Conservation (phyloP, 1,139 yeast genomes). For the Geotrichum australiense region DNA sequence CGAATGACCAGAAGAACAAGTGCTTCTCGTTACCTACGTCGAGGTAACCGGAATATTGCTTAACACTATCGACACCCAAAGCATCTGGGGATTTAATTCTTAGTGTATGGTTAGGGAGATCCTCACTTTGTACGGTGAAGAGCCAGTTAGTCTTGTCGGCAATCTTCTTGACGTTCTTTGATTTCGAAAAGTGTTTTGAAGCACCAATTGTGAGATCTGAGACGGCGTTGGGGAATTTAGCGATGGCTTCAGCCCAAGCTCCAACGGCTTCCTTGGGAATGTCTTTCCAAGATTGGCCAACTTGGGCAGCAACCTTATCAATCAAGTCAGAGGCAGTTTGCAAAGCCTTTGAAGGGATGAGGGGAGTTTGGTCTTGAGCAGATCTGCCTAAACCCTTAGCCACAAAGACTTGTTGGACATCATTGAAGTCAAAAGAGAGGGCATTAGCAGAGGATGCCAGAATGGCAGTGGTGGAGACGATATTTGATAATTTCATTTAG, state of each 20-base stretch:
- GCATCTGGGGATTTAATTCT: constrained; percentile 48
- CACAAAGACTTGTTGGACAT: constrained; percentile 16
- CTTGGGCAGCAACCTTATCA: constrained; percentile 22
- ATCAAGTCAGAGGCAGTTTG: constrained; percentile 16
- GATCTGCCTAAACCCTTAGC: constrained; percentile 5
- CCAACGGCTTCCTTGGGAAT: constrained; percentile 26
- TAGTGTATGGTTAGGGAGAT: constrained; percentile 17
- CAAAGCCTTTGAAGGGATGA: constrained; percentile 8
- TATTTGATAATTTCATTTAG: constrained; percentile 14
- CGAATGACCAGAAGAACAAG: constrained; percentile 80
- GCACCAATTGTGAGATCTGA: constrained; percentile 17
- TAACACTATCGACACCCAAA: constrained; percentile 63
- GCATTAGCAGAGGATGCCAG: constrained; percentile 13
- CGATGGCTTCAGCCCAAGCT: constrained; percentile 28
- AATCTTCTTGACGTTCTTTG: constrained; percentile 3
- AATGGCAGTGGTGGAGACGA: constrained; percentile 14
- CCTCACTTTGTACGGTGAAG: constrained; percentile 13
- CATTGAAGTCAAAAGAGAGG: constrained; percentile 13
- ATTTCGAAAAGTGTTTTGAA: constrained; percentile 7
- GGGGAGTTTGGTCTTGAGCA: constrained; percentile 4
- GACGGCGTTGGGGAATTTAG: constrained; percentile 17
- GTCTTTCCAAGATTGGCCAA: constrained; percentile 27
- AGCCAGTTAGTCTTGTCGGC: constrained; percentile 15
- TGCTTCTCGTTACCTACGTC: constrained; percentile 83
- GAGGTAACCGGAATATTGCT: constrained; percentile 82